Conservation (phyloP, 2,329 filamentous ascomycete genomes). For the Davidsoniella virescens region DNA sequence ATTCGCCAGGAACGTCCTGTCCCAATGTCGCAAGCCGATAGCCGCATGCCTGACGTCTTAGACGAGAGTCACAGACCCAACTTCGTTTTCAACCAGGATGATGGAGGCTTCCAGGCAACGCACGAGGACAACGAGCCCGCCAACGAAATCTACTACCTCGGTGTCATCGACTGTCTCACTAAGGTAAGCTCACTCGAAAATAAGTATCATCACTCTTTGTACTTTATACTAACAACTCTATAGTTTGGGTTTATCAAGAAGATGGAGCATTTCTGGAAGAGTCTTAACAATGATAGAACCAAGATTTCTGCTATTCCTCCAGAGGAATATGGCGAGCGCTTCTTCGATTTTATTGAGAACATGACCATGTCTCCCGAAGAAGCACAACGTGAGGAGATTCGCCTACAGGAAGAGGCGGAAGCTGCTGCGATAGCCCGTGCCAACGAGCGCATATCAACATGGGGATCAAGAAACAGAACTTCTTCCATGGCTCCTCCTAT, state of each 20-base stretch:
- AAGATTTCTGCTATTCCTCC: slow-evolving; percentile 90
- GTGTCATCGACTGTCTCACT: slow-evolving; percentile 95
- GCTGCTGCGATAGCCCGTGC: slow-evolving; percentile 19
- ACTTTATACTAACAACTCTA: slow-evolving; percentile 13
- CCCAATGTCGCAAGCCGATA: slow-evolving; percentile 70
- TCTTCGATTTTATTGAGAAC: slow-evolving; percentile 78
- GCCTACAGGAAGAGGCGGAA: slow-evolving; percentile 35
- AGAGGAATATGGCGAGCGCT: slow-evolving; percentile 80
- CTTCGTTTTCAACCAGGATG: slow-evolving; percentile 82
- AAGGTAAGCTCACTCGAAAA: slow-evolving; percentile 48
- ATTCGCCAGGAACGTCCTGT: slow-evolving; percentile 86
- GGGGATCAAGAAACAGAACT: slow-evolving; percentile 21
- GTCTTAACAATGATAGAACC: slow-evolving; percentile 62
- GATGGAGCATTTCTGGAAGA: slow-evolving; percentile 94
- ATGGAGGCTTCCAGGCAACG: slow-evolving; percentile 83
- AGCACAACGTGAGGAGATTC: slow-evolving; percentile 28
- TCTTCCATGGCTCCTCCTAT: slow-evolving; percentile 24
- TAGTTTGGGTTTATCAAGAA: slow-evolving; percentile 92
- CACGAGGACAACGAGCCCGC: slow-evolving; percentile 74
- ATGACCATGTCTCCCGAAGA: slow-evolving; percentile 86
- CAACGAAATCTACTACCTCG: slow-evolving; percentile 93
- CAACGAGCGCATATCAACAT: slow-evolving; percentile 22
- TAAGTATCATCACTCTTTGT: slow-evolving; percentile 14
- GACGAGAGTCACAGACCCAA: slow-evolving; percentile 54
- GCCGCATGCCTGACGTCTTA: slow-evolving; percentile 81